Evolutionary conservation across 129 eudicot genomes (phyloP).

Genomic region (Pulicaria dysenterica): DNA sequence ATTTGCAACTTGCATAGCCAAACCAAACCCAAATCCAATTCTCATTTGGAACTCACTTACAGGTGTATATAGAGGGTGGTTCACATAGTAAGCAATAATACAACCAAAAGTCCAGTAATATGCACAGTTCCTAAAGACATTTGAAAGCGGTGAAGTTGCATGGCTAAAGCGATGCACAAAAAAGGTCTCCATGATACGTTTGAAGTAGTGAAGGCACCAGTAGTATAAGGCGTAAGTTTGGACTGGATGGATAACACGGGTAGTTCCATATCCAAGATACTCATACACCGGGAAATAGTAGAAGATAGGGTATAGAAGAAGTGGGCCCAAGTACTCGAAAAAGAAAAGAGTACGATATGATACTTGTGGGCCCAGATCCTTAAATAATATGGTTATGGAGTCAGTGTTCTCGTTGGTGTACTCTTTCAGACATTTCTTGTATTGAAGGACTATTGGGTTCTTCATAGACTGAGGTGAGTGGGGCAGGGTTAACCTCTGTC

Average conservation of each 20-base stretch:
- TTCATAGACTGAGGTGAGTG: slow-evolving; percentile 65
- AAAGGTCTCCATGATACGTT: slow-evolving; percentile 87
- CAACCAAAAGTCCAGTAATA: slow-evolving; percentile 94
- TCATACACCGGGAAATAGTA: slow-evolving; percentile 74
- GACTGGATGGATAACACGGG: slow-evolving; percentile 61
- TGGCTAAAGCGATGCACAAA: slow-evolving; percentile 96
- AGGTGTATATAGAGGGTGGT: slow-evolving; percentile 88
- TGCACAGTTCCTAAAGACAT: slow-evolving; percentile 87
- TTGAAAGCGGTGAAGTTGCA: slow-evolving; percentile 88
- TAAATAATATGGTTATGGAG: slow-evolving; percentile 65
- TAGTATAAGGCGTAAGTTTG: slow-evolving; percentile 80
- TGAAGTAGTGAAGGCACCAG: slow-evolving; percentile 91
- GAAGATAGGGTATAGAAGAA: slow-evolving; percentile 74
- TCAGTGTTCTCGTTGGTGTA: slow-evolving; percentile 51
- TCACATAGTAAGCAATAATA: slow-evolving; percentile 79
- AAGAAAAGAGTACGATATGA: slow-evolving; percentile 86
- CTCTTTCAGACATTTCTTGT: slow-evolving; percentile 67
- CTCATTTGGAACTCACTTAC: slow-evolving; percentile 78
- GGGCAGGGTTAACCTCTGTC: slow-evolving; percentile 88
- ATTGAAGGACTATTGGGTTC: slow-evolving; percentile 66
- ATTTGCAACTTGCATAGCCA: slow-evolving; percentile 74
- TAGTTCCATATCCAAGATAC: slow-evolving; percentile 56
- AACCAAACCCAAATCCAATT: slow-evolving; percentile 75
- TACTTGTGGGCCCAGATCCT: slow-evolving; percentile 96
- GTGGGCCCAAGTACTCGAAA: slow-evolving; percentile 85